A percentile compares a stretch with the other conserved stretches of the same genome.
phyloP scores from a whole-genome alignment of 1,284 basidiomycete genomes.

The Microbotryum silenes-acaulis region DNA sequence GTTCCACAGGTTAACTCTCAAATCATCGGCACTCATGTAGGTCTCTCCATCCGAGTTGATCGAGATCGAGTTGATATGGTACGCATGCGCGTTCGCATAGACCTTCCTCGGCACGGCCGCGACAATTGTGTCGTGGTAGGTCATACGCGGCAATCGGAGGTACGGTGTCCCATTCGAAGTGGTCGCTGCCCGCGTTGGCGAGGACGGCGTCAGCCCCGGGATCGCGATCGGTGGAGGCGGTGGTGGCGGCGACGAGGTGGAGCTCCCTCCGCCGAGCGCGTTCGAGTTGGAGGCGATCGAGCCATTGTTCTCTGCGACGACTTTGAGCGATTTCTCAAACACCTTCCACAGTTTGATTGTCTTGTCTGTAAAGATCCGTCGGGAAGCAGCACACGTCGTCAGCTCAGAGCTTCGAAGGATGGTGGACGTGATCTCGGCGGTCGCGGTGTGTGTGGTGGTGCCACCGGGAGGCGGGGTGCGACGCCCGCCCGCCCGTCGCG shows the following conservation, averaged over 20 bases:
- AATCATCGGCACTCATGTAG: slow-evolving; percentile 95
- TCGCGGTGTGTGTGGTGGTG: too few species aligned
- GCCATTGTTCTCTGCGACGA: slow-evolving; percentile 89
- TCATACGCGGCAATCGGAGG: slow-evolving; percentile 78
- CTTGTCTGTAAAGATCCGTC: slow-evolving; percentile 65
- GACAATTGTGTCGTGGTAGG: slow-evolving; percentile 93
- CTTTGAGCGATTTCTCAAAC: slow-evolving; percentile 93
- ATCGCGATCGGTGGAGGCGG: slow-evolving; percentile 4
- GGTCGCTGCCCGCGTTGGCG: slow-evolving; percentile 16
- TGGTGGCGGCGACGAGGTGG: slow-evolving; percentile 19
- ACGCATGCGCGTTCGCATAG: slow-evolving; percentile 98
- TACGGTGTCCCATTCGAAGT: slow-evolving; percentile 39
- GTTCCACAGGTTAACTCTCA: slow-evolving; percentile 97
- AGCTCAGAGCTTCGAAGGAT: neutral
- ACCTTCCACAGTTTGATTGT: slow-evolving; percentile 99
- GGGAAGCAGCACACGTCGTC: neutral
- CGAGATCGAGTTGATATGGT: slow-evolving; percentile 99
- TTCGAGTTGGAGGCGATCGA: slow-evolving; percentile 26
- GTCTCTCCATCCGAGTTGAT: slow-evolving; percentile 99
- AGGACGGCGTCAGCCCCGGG: slow-evolving; percentile 21
- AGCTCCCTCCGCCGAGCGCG: slow-evolving; percentile 14
- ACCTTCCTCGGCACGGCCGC: slow-evolving; percentile 98
- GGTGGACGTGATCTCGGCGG: neutral
- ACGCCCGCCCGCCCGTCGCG: too few species aligned
- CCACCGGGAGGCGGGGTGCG: too few species aligned